phyloP scores from a whole-genome alignment of 768 basidiomycete species.

The Sporobolomyces pararoseus region DNA sequence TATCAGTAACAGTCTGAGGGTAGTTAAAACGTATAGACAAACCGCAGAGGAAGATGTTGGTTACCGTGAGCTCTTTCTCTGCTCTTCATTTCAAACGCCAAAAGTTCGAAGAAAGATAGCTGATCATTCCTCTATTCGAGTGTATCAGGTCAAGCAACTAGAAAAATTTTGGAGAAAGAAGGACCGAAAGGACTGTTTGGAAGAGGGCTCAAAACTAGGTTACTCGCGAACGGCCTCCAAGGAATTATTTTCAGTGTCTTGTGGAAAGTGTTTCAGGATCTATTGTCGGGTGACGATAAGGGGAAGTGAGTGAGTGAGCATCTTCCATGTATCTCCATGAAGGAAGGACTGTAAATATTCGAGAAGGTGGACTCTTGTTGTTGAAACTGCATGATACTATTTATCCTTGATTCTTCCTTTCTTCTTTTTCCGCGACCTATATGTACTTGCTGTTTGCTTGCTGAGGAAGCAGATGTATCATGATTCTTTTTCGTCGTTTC shows the following conservation, averaged over 20 bases:
- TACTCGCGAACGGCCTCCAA: slow-evolving; percentile 85
- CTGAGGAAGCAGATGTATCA: too few species aligned
- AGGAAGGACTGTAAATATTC: neutral
- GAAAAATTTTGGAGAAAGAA: slow-evolving; percentile 68
- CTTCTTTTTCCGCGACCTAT: too few species aligned
- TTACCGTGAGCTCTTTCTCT: slow-evolving; percentile 62
- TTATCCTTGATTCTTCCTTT: too few species aligned
- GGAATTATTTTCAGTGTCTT: slow-evolving; percentile 85
- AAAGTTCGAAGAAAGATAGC: neutral
- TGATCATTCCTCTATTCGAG: neutral
- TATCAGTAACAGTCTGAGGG: slow-evolving; percentile 79
- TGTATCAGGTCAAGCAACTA: slow-evolving; percentile 60
- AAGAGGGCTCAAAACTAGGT: slow-evolving; percentile 81
- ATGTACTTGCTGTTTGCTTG: too few species aligned
- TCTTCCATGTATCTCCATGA: too few species aligned
- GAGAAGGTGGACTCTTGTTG: too few species aligned
- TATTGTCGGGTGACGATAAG: neutral
- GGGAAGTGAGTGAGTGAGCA: too few species aligned
- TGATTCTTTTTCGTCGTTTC: too few species aligned
- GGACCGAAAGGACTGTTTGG: slow-evolving; percentile 78
- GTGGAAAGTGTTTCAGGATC: slow-evolving; percentile 86
- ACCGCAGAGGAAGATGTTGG: slow-evolving; percentile 76
- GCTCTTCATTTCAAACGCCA: too few species aligned
- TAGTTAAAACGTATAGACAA: slow-evolving; percentile 93
- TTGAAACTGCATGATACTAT: too few species aligned